These are phyloP conservation scores for Penicillium soppii DNA, from an alignment of 495 filamentous ascomycete genomes.

Conservation along the genomic window DNA sequence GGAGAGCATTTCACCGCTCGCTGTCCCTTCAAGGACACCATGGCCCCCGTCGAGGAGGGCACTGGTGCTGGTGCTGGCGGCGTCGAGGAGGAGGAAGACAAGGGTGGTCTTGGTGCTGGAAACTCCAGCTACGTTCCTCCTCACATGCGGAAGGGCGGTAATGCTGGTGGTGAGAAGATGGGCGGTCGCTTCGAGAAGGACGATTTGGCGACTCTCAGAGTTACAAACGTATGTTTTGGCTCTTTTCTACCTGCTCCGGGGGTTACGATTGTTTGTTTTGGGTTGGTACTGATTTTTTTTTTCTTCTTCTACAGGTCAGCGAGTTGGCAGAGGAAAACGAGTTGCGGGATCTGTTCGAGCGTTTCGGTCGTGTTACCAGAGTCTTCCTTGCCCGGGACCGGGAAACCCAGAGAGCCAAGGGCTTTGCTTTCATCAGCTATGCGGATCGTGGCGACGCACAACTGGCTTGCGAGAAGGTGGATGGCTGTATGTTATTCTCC, in stretches of 20 bases:
- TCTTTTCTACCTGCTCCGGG: neutral
- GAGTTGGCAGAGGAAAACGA: constrained; percentile 96
- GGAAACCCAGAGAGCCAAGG: constrained; percentile 92
- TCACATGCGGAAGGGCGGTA: constrained; percentile 75
- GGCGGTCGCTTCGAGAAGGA: constrained; percentile 94
- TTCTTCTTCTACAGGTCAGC: constrained; percentile 63
- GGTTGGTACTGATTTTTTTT: constrained; percentile 10
- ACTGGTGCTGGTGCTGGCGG: constrained; percentile 56
- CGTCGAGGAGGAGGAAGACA: constrained; percentile 49
- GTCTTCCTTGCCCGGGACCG: constrained; percentile 97
- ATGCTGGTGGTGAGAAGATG: constrained; percentile 77
- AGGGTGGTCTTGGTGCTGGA: constrained; percentile 63
- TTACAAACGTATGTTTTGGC: constrained; percentile 81
- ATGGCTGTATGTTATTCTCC: constrained; percentile 68
- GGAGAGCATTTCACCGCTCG: constrained; percentile 98
- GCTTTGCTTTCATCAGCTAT: constrained; percentile 97
- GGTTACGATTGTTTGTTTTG: constrained; percentile 4
- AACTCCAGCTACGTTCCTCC: constrained; percentile 86
- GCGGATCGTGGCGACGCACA: constrained; percentile 84
- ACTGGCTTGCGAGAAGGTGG: constrained; percentile 94
- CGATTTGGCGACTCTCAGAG: constrained; percentile 90
- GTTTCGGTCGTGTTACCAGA: constrained; percentile 92
- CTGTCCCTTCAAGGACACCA: constrained; percentile 84
- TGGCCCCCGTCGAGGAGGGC: constrained; percentile 70
- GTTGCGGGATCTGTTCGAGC: constrained; percentile 94